These are phyloP conservation scores for Raffaelea arxii DNA, from an alignment of 2,329 filamentous ascomycete species.

Conservation along the genomic window DNA sequence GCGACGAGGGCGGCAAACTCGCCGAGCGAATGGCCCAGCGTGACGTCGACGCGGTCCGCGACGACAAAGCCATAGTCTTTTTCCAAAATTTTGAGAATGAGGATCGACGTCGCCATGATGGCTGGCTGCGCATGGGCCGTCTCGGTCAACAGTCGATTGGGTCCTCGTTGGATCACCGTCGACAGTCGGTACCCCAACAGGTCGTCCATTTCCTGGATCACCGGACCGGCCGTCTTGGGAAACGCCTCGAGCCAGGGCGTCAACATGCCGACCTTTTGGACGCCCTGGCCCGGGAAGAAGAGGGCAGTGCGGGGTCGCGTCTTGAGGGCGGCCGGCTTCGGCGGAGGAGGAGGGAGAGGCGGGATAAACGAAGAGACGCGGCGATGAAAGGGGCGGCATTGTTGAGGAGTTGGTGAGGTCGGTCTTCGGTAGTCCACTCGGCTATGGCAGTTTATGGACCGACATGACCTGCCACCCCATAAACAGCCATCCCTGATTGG, in stretches of 20 bases:
- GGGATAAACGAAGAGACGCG: not conserved
- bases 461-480: too few relatives aligned
- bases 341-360: not conserved
- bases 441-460: too few relatives aligned
- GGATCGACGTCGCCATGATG: constrained; percentile 89
- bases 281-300: constrained; percentile 69
- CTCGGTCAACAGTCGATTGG: constrained; percentile 64
- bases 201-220: constrained; percentile 78
- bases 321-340: constrained; percentile 1
- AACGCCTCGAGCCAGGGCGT: constrained; percentile 80
- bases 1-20: constrained; percentile 89
- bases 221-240: constrained; percentile 62
- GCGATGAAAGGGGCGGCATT: not conserved
- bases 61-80: constrained; percentile 71
- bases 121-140: constrained; percentile 89
- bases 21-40: constrained; percentile 81
- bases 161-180: constrained; percentile 67
- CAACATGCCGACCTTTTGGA: constrained; percentile 82
- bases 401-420: not conserved
- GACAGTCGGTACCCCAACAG: constrained; percentile 67
- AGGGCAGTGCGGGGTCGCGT: constrained; percentile 39
- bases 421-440: not conserved
- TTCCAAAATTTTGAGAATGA: constrained; percentile 82
- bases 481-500: too few relatives aligned
- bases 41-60: constrained; percentile 64